Base-by-base conservation (phyloP, 2,329 filamentous ascomycete species). In the Aspergillus niger region DNA sequence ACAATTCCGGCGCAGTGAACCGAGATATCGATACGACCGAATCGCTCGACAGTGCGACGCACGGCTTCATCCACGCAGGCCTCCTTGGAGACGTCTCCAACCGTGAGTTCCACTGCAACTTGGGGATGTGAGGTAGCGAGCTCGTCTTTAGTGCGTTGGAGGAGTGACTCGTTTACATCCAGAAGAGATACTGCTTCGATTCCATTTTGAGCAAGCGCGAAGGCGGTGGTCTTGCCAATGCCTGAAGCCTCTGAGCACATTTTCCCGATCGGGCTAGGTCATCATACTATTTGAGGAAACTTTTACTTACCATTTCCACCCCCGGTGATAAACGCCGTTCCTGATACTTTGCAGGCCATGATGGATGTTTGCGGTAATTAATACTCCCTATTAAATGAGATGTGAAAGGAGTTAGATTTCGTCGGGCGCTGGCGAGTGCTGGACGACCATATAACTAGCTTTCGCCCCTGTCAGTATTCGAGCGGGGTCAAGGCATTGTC, bases 1-100 rank as follows among this genome's bases (percentile, higher is more conserved):
- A 73, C 73, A 26, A 86, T 78, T 2, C 84, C 85, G 1, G 84
- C 84, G 44, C 83, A 82, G 66, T 86, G 86, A 53, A 86, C 77
- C 0, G 82, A 83, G 38, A 84, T 76, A 64, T 87, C 84, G 44
- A 87, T 73, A 3, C 84, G 75, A 8, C 83, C 83, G 68, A 86
- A 86, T 51, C 74, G 68, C 13, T 73, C 68, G 1, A 79, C 79
- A 0, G 76, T 76, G 50, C 76, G 68, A 1, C 72, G 70, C 7
- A 86, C 70, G 20, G 76, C 79, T 3, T 72, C 63, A n/a, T 79
- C 75, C 6, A 86, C 78, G 17, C 79, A 74, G 1, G 63, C 67
- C 50, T 79, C 74, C 39, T 79, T 71, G 13, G 76, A 72, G 5
- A 86, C 82, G 66, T 86, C 80, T 20, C 83, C 67, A 32, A 76